A percentile compares a stretch with the other conserved stretches of the same genome.
phyloP scores from a whole-genome alignment of 352 stramenopile species.

The Phytophthora pinifolia region DNA sequence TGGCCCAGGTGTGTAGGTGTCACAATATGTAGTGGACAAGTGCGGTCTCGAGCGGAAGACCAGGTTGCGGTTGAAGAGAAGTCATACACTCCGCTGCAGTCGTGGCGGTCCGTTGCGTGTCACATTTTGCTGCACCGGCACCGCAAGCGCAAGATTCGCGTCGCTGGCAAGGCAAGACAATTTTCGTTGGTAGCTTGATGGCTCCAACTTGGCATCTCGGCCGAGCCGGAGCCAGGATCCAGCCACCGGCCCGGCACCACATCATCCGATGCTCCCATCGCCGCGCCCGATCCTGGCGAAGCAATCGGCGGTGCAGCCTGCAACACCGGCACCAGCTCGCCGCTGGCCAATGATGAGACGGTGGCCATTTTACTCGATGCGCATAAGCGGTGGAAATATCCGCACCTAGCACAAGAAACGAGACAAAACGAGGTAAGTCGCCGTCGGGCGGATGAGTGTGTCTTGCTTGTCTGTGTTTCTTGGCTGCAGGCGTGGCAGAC shows the following conservation, averaged over 20 bases:
- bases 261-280: slow-evolving; percentile 20
- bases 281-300: slow-evolving; percentile 6
- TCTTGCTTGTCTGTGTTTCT: slow-evolving; percentile 7
- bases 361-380: slow-evolving; percentile 23
- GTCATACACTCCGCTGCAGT: slow-evolving; percentile 14
- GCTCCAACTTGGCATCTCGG: background rate
- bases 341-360: slow-evolving; percentile 1
- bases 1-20: no score
- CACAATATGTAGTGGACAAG: no score
- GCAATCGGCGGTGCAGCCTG: slow-evolving; percentile 12
- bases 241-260: slow-evolving; percentile 4
- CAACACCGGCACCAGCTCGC: slow-evolving; percentile 21
- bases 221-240: slow-evolving; percentile 4
- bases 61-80: background rate
- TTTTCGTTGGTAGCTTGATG: background rate
- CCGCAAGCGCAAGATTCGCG: slow-evolving; percentile 9
- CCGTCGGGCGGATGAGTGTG: background rate
- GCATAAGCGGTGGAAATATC: slow-evolving; percentile 19
- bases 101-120: slow-evolving; percentile 15
- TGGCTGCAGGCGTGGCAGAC: slow-evolving; percentile 2
- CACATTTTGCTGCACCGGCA: slow-evolving; percentile 17
- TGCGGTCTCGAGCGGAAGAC: no score
- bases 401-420: slow-evolving; percentile 17
- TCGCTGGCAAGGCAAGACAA: background rate
- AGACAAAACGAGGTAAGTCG: slow-evolving; percentile 18